Percentiles rank a stretch among this genome's conserved stretches.
phyloP scores from a whole-genome alignment of 352 stramenopile genomes.

The Phytophthora lateralis region DNA sequence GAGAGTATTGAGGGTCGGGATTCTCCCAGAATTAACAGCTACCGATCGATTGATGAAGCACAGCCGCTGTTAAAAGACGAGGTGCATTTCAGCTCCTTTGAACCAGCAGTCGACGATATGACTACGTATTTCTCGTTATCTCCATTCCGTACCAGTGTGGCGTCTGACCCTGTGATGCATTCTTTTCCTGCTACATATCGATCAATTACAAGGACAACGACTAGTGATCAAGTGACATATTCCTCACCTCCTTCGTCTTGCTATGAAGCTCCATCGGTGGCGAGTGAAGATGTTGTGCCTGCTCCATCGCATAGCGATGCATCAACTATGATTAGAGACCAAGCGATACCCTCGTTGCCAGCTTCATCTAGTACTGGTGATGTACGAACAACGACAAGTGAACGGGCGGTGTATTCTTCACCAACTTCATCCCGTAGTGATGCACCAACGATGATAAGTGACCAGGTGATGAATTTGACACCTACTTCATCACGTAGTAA shows the following conservation, averaged over 20 bases:
- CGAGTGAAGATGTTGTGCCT: neutral
- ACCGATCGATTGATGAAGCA: constrained; percentile 11
- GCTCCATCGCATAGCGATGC: neutral
- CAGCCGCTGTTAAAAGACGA: constrained; percentile 1
- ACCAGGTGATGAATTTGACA: neutral
- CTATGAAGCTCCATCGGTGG: neutral
- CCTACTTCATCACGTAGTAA: neutral
- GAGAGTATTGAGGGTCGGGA: neutral
- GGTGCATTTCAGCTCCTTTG: neutral
- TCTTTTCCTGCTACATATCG: neutral
- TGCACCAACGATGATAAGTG: neutral
- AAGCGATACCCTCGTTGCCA: neutral
- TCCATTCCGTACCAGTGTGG: neutral
- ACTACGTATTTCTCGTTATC: neutral
- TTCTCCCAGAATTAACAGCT: constrained; percentile 11
- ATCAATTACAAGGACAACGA: neutral
- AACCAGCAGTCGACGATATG: neutral
- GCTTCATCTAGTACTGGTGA: neutral
- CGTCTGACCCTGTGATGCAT: neutral
- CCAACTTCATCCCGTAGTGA: neutral
- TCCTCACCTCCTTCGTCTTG: neutral
- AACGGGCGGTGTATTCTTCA: neutral
- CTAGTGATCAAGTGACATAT: neutral
- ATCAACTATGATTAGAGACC: neutral
- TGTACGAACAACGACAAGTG: neutral